Base-by-base conservation (phyloP, 2,329 filamentous ascomycete genomes). In the Diaporthe vexans region DNA sequence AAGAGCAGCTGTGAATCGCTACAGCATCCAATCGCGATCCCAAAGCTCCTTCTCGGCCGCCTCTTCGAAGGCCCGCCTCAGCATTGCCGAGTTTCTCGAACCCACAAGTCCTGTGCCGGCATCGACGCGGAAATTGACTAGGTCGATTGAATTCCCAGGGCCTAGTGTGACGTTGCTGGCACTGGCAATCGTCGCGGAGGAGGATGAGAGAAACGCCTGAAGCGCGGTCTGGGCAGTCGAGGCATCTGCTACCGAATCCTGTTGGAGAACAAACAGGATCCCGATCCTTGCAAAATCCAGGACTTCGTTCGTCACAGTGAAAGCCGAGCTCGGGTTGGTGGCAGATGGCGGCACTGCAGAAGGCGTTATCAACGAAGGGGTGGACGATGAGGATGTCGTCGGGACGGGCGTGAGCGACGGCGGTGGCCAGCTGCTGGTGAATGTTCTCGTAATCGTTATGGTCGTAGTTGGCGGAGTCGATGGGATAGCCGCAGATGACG, bases 221-320 rank as follows among this genome's bases (percentile, higher is more conserved):
- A 93, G 82, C 4, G 81, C 79, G 10, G 81, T 83, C 79, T 93
- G 91, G 0, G 90, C 90, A 8, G 81, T 81, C 61, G 88, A 85
- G 0, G 91, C 91, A 52, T 84, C 83, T 43, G 84, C 81, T 1
- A 91, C 78, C 7, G 81, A 84, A 73, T 89, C 82, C 77, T 91
- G 82, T 78, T 93, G 90, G 2, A 93, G 83, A 35, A 94, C 84
- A 76, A 86, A 93, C 21, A 94, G 84, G 3, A 93, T 88, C 0
- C 87, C 88, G 2, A 92, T 86, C 4, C 91, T 87, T 0, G 90
- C 88, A 82, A 94, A 94, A 78, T 93, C 91, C 1, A 92, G 82
- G 0, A 87, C 86, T 67, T 89, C 85, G 73, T 91, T 86, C 0
- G 89, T 89, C 17, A 90, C 83, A 0, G 79, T 80, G 67, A 92